Conservation (phyloP, 257 asterid species). For the Solanum megistacrolobum region DNA sequence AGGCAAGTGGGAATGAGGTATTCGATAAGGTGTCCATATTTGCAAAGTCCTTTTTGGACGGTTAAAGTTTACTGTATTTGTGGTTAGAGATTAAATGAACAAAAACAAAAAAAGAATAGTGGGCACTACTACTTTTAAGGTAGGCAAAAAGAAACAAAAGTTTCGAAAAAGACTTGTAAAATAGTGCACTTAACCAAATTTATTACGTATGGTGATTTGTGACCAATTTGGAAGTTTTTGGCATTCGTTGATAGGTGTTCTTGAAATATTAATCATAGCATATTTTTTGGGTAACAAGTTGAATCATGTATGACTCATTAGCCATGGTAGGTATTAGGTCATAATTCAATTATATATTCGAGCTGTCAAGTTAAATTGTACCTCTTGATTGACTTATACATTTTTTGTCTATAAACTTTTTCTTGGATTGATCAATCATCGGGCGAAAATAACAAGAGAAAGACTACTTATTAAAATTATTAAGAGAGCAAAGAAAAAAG, state of each 20-base stretch:
- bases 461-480: not conserved
- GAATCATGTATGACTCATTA: not conserved
- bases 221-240: not conserved
- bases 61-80: not conserved
- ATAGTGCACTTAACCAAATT: not conserved
- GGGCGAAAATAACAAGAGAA: too few species aligned
- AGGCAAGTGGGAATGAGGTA: constrained; percentile 5
- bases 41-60: not conserved
- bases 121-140: not conserved
- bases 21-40: not conserved
- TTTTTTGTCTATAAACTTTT: too few species aligned
- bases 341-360: not conserved
- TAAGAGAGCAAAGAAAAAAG: not conserved
- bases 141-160: not conserved
- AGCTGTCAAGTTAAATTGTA: not conserved
- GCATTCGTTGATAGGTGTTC: not conserved
- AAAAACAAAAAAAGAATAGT: not conserved
- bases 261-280: not conserved
- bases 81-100: not conserved
- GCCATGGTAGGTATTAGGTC: not conserved
- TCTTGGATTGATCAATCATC: too few species aligned
- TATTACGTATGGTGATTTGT: not conserved
- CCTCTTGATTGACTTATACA: too few species aligned
- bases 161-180: not conserved
- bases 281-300: not conserved